Evolutionary conservation across 176 grass and related monocot genomes (phyloP).

Genomic region (Poa pratensis): DNA sequence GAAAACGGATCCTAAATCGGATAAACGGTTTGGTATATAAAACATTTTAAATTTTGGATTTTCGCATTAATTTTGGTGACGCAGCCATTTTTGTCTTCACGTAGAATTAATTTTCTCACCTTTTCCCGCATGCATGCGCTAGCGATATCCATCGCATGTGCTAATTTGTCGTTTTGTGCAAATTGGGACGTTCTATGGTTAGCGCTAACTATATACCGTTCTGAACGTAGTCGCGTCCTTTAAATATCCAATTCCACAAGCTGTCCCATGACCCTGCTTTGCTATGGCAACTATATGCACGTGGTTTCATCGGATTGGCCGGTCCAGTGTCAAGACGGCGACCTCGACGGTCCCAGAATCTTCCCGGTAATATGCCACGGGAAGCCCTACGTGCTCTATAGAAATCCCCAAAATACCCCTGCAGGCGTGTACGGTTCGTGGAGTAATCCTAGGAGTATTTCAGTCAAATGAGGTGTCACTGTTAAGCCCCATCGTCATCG

Average conservation of each 20-base stretch:
- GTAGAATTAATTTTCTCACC: too few relatives aligned
- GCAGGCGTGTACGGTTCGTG: fast-evolving
- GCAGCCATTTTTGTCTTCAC: too few relatives aligned
- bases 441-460: neutral
- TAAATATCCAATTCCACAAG: neutral
- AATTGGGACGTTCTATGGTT: too few relatives aligned
- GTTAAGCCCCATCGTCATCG: constrained; percentile 24
- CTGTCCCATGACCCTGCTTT: neutral
- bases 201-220: too few relatives aligned
- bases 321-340: constrained; percentile 14
- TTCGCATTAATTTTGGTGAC: too few relatives aligned
- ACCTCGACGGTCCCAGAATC: constrained; percentile 50
- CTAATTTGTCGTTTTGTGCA: too few relatives aligned
- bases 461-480: neutral
- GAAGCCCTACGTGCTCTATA: neutral
- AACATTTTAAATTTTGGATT: too few relatives aligned
- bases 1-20: too few relatives aligned
- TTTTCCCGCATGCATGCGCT: too few relatives aligned
- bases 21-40: too few relatives aligned
- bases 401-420: neutral
- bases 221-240: too few relatives aligned
- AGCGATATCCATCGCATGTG: too few relatives aligned
- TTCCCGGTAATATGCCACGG: constrained; percentile 48
- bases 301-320: neutral
- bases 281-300: neutral